These are phyloP conservation scores for Herpotrichia juniperi DNA, from an alignment of 2,329 filamentous ascomycete species.

Conservation along the genomic window DNA sequence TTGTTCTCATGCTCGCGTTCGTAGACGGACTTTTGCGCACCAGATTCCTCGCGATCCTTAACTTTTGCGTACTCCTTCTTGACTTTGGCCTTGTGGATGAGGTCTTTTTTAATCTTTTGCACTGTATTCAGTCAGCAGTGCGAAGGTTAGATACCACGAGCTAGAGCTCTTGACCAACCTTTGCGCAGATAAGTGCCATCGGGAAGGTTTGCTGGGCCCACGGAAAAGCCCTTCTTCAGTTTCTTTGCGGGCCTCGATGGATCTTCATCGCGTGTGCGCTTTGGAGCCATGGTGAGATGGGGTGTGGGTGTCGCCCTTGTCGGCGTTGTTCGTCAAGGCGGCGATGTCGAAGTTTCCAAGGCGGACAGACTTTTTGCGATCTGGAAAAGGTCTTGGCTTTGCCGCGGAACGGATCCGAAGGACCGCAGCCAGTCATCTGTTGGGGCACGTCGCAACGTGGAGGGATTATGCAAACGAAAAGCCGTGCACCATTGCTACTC, in stretches of 20 bases:
- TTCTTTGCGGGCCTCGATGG: conserved; percentile 50
- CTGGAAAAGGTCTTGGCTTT: neutral
- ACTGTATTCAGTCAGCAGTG: conserved; percentile 56
- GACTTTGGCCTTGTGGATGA: conserved; percentile 92
- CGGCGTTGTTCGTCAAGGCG: neutral
- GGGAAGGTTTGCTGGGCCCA: conserved; percentile 88
- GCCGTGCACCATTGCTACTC: conserved; percentile 3
- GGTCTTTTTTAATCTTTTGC: conserved; percentile 84
- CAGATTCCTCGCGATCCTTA: conserved; percentile 65
- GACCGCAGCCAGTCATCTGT: neutral
- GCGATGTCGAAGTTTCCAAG: neutral
- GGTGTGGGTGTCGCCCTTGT: neutral
- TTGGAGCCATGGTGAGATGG: conserved; percentile 60
- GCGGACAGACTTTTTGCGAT: neutral
- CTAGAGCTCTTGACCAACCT: conserved; percentile 51
- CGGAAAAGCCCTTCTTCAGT: conserved; percentile 74
- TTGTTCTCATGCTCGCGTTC: conserved; percentile 28
- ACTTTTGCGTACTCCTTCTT: conserved; percentile 92
- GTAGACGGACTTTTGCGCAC: conserved; percentile 42
- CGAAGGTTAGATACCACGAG: neutral
- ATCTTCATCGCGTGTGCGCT: conserved; percentile 59
- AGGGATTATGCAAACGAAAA: neutral
- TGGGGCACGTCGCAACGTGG: neutral
- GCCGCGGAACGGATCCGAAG: neutral
- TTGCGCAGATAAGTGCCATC: conserved; percentile 89